Evolutionary conservation across 805 yeast species (phyloP), one percentile per base, ranked within the genome.

Genomic region (Metschnikowia arizonensis): DNA sequence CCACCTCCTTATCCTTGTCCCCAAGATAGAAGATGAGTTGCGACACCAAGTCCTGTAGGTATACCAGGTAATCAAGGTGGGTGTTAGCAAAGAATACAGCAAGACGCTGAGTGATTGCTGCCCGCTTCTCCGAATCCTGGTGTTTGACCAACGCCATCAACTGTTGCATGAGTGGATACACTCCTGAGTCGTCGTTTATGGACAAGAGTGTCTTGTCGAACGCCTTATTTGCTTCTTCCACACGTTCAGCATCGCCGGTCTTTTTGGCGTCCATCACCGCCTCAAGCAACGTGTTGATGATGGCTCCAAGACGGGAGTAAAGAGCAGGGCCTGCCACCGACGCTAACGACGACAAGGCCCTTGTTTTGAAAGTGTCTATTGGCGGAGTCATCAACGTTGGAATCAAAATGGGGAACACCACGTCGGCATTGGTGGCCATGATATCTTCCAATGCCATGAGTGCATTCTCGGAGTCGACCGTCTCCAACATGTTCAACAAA

Each of bases 381-480:
- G 97, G 97, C 5, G 88, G 82, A 5, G 81, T 63, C 59, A 91
- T 73, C 59, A 93, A 74, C 0, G 95, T 79, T 35, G 98, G 97
- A 48, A 91, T 76, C 61, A 93, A 77, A 39, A 88, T 85, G 40
- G 98, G 97, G 89, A 95, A 89, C 46, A 95, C 87, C 3, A 87
- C 83, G 47, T 88, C 95, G 5, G 97, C 77, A 58, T 87, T 88
- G 2, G 89, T 82, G 9, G 93, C 79, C 95, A 91, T 87, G 56
- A 93, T 85, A 60, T 90, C 97, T 66, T 85, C 83, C 53, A 93
- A 75, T 6, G 98, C 99, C 43, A 82, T 74, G 53, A 93, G 76
- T 0, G 99, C 97, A 58, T 78, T 76, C 40, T 81, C 87, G 0
- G 90, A 80, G 33, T 68, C 71, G 12, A 76, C 68, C 2, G 74